Percentiles rank a stretch among this genome's conserved stretches.
phyloP scores from a whole-genome alignment of 2,329 filamentous ascomycete species.

The Aureobasidium sp. region DNA sequence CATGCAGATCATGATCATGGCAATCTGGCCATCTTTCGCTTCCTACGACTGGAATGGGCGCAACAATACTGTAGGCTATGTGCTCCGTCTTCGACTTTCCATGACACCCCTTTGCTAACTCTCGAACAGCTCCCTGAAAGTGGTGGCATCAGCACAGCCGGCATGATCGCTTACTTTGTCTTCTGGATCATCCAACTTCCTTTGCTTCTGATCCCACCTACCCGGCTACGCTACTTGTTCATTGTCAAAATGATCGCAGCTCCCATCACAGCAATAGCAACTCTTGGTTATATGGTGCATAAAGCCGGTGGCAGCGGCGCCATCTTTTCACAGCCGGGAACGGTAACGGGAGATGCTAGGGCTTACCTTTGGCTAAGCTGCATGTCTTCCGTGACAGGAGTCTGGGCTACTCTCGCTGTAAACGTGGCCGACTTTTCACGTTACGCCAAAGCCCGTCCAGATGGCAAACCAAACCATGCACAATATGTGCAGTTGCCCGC shows the following conservation, averaged over 20 bases:
- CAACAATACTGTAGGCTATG: conserved; percentile 1
- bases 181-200: conserved; percentile 52
- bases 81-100: neutral
- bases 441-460: conserved; percentile 20
- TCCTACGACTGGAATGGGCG: conserved; percentile 21
- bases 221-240: conserved; percentile 49
- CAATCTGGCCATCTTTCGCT: conserved; percentile 45
- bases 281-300: conserved; percentile 17
- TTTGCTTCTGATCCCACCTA: conserved; percentile 50
- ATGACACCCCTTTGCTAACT: conserved; percentile 30
- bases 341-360: conserved; percentile 22
- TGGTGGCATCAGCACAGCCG: conserved; percentile 50
- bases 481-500: conserved; percentile 34
- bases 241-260: conserved; percentile 35
- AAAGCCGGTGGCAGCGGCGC: conserved; percentile 27
- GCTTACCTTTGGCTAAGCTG: conserved; percentile 25
- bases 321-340: conserved; percentile 27
- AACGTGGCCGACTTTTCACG: conserved; percentile 34
- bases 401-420: conserved; percentile 29
- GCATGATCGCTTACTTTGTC: conserved; percentile 52
- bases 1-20: conserved; percentile 45
- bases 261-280: conserved; percentile 17
- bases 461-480: conserved; percentile 18
- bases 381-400: conserved; percentile 27
- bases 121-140: conserved; percentile 37